Conservation (phyloP, 228 moss, liverwort and hornwort genomes). For the Sphagnum magellanicum region DNA sequence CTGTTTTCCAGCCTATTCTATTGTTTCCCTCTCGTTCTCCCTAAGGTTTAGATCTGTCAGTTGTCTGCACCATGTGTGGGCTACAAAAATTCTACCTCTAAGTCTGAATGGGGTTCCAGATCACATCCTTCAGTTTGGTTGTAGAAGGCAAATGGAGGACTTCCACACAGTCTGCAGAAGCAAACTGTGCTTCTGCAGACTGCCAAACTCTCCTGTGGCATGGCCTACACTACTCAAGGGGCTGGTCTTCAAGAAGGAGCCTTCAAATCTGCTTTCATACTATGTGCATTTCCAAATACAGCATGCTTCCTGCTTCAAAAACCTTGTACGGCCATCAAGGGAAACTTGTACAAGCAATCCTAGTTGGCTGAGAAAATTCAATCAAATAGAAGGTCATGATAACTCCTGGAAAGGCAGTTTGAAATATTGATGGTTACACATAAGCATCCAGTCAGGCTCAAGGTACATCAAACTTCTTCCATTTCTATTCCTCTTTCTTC, state of each 20-base stretch:
- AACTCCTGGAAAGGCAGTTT: constrained; percentile 34
- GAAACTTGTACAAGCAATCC: constrained; percentile 4
- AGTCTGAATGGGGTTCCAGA: constrained; percentile 19
- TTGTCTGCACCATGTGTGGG: too few relatives aligned
- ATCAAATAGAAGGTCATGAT: constrained; percentile 7
- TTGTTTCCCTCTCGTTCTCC: too few relatives aligned
- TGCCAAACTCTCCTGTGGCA: constrained; percentile 26
- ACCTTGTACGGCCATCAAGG: constrained; percentile 28
- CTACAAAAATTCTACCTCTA: too few relatives aligned
- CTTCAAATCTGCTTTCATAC: constrained; percentile 21
- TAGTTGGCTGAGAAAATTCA: constrained; percentile 9
- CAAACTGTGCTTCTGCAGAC: constrained; percentile 7
- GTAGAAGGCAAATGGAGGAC: constrained; percentile 41
- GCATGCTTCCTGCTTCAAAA: constrained; percentile 37
- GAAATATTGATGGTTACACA: constrained; percentile 42
- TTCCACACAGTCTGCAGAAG: constrained; percentile 5
- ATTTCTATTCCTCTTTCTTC: not conserved
- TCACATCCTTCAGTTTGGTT: constrained; percentile 52
- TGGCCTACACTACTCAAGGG: constrained; percentile 65
- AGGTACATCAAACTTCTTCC: constrained; percentile 17
- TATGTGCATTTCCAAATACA: constrained; percentile 55
- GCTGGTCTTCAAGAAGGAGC: constrained; percentile 12
- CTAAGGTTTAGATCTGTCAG: too few relatives aligned
- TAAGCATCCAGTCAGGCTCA: constrained; percentile 33
- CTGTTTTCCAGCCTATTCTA: not conserved